Evolutionary conservation across 345 rosid species (phyloP), one percentile per base, ranked within the genome.

Genomic region (Pseudoturritis turrita): DNA sequence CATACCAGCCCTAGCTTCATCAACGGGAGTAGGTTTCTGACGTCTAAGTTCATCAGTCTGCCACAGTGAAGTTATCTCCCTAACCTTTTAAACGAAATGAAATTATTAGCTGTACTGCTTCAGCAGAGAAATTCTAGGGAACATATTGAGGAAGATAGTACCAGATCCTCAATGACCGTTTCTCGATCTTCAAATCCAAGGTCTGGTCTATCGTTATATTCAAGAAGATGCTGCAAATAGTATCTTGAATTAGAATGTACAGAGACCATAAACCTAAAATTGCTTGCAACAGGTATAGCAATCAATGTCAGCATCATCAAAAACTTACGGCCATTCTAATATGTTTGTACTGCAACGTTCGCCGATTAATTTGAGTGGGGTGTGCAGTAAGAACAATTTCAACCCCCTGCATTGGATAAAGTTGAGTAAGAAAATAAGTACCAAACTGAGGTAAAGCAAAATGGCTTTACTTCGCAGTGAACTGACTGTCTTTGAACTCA

Each of bases 301-400:
- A 77, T 64, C 7, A 55, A 19, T 12, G 28, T 36, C 50, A 78
- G 61, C 50, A 28, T 18, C 11, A 18, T 25, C 54, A 70, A 73
- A 3, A 71, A 68, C 95, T 85, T 80, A 92, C 96, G 59, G 96
- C 90, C 59, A 92, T 88, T 78, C 97, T 92, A 40, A 90, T 76
- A 85, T 90, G 97, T 75, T 92, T 92, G 73, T 92, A 90, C 80
- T 92, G 98, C 81, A 90, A 86, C 54, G 98, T 92, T 46, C 97
- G 88, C 6, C 96, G 89, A 53, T 86, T 87, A 67, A 88, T 90
- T 80, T 92, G 98, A 76, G 98, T 92, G 51, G 98, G 98, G 71
- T 92, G 98, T 50, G 98, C 98, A 54, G 98, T 92, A 49, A 92
- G 97, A 81, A 92, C 98, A 71, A 92, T 90, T 84, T 92, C 98